Evolutionary conservation across 2,329 filamentous ascomycete genomes (phyloP), one percentile per base, ranked within the genome.

Genomic region (Colletotrichum neosansevieriae): DNA sequence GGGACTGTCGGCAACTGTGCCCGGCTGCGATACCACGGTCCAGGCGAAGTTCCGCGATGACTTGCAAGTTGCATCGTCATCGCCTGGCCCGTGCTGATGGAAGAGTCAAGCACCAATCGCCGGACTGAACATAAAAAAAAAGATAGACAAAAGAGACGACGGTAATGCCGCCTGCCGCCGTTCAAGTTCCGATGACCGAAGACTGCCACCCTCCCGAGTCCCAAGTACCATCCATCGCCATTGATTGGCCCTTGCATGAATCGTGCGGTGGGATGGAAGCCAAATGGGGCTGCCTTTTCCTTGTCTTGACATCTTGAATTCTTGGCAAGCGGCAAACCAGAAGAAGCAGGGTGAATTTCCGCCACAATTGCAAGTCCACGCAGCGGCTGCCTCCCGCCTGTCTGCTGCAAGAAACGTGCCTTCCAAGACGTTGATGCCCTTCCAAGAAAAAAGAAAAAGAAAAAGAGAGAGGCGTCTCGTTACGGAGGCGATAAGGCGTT

Each of bases 161-260:
- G 63, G 44, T 63, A 21, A 51, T 64, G 44, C 64, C 53, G 64
- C 36, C 21, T 54, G 36, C 59, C 59, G 50, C 38, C 40, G 51
- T 67, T 67, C 59, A 57, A 51, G 59, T 67, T 67, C 64, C 51
- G 54, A 54, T 49, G 54, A 45, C 61, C 45, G 44, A 68, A 53
- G 45, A 38, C 38, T 58, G 54, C 38, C 38, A 44, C 12, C 21
- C 58, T 29, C 47, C 24, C 24, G 21, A 47, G 17, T 29, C 47
- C 24, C 24, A 34, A 47, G 17, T 21, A 36, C 40, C 38, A 54
- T 19, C 58, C 44, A 45, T 50, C 51, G 64, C 60, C 64, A 68
- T 53, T 64, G 65, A 64, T 64, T 64, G 65, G 60, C 45, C 64
- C 64, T 53, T 60, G 54, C 61, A 59, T 65, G 65, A 68, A 47